A percentile compares a stretch with the other conserved stretches of the same genome.
phyloP scores from a whole-genome alignment of 2,329 filamentous ascomycete genomes.

The Fusarium sp. region DNA sequence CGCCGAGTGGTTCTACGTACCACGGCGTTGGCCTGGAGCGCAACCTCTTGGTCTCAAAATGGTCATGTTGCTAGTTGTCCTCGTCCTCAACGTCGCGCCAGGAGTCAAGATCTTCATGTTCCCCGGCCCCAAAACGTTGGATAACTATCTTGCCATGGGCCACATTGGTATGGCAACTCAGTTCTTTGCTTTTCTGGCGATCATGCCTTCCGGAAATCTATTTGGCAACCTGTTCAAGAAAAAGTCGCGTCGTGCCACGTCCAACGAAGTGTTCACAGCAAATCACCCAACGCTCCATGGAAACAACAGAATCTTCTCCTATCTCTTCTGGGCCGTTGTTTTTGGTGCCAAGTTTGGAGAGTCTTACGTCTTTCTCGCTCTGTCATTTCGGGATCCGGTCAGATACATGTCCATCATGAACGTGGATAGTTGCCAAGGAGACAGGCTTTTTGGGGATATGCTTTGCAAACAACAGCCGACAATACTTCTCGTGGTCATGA shows the following conservation, averaged over 20 bases:
- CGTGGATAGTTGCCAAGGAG: background rate
- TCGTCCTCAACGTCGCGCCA: background rate
- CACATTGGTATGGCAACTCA: background rate
- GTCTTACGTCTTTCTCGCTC: constrained; percentile 3
- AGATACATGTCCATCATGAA: constrained; percentile 1
- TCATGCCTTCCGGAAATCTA: background rate
- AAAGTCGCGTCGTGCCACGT: background rate
- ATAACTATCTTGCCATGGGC: constrained; percentile 4
- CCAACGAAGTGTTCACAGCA: background rate
- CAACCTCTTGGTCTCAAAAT: background rate
- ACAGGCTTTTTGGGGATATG: background rate
- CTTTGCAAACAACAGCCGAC: constrained; percentile 3
- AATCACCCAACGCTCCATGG: background rate
- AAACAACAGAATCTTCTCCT: constrained; percentile 1
- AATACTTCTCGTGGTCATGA: constrained; percentile 2
- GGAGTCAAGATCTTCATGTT: constrained; percentile 7
- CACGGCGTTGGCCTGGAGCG: constrained; percentile 2
- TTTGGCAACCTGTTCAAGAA: constrained; percentile 2
- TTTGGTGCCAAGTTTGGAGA: constrained; percentile 8
- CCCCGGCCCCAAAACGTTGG: background rate
- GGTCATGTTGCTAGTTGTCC: background rate
- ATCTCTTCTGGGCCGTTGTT: background rate
- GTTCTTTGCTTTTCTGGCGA: constrained; percentile 4
- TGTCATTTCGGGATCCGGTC: constrained; percentile 2
- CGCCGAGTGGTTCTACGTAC: background rate